Percentiles rank a stretch among this genome's conserved stretches.
Evolutionary conservation across 2,329 filamentous ascomycete species (phyloP).

Genomic region (Paracorniculantispora psalliotae): DNA sequence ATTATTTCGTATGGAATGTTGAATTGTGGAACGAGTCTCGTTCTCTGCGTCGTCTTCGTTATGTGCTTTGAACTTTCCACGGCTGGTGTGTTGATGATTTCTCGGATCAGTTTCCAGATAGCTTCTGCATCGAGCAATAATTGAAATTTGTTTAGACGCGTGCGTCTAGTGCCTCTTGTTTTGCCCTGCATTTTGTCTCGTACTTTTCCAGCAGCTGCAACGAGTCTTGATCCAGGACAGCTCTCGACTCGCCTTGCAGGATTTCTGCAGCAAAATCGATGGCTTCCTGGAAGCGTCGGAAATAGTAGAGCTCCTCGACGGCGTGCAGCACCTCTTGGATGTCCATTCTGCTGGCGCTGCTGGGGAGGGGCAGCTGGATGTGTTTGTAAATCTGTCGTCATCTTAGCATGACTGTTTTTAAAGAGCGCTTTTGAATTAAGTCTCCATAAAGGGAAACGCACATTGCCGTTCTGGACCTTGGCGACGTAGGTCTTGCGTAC

Average conservation of each 20-base stretch:
- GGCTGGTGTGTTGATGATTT: too few relatives aligned
- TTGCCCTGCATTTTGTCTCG: constrained; percentile 35
- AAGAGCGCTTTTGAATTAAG: too few relatives aligned
- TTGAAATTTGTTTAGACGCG: too few relatives aligned
- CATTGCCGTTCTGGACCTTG: constrained; percentile 52
- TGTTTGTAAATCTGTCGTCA: constrained; percentile 38
- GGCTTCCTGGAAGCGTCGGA: constrained; percentile 41
- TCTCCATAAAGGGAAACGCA: constrained; percentile 22
- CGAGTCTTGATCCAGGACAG: constrained; percentile 41
- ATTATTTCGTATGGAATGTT: background rate
- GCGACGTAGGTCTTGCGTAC: constrained; percentile 41
- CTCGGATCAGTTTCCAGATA: too few relatives aligned
- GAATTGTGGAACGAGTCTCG: background rate
- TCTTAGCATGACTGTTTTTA: too few relatives aligned
- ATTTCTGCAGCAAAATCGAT: constrained; percentile 35
- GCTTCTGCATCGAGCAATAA: too few relatives aligned
- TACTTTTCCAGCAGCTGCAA: constrained; percentile 37
- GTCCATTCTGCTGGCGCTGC: constrained; percentile 38
- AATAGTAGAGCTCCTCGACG: constrained; percentile 55
- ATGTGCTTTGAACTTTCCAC: too few relatives aligned
- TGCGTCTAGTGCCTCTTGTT: too few relatives aligned
- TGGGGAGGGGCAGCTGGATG: constrained; percentile 36
- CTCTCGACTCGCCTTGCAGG: constrained; percentile 25
- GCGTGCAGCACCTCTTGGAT: constrained; percentile 50
- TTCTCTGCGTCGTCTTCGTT: background rate